Conservation (phyloP, 192 early-diverging fungal genomes). For the Dissophora globulifera region DNA sequence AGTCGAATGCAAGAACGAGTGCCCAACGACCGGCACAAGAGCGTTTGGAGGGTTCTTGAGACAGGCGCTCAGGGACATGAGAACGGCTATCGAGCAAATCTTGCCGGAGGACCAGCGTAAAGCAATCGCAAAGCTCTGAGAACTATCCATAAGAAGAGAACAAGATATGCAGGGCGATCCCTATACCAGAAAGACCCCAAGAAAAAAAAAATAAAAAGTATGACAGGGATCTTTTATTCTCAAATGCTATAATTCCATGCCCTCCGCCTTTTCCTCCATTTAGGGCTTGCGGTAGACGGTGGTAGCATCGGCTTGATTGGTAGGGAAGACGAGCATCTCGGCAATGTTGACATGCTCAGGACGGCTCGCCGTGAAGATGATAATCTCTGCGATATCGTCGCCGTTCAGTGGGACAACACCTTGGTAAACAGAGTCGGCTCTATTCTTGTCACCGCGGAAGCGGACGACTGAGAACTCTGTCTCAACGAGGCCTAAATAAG, state of each 20-base stretch:
- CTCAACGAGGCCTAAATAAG: slow-evolving; percentile 71
- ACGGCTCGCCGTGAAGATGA: slow-evolving; percentile 84
- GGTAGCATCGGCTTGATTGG: slow-evolving; percentile 50
- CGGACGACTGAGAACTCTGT: slow-evolving; percentile 92
- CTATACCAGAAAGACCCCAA: no score
- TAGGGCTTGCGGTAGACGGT: slow-evolving; percentile 44
- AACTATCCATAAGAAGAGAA: no score
- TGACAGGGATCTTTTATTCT: no score
- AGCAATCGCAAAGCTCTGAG: slow-evolving; percentile 30
- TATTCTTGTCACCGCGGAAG: slow-evolving; percentile 74
- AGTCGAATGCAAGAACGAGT: slow-evolving; percentile 75
- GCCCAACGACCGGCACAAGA: slow-evolving; percentile 23
- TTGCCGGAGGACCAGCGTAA: slow-evolving; percentile 48
- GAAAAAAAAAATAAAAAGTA: background rate
- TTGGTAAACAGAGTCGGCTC: slow-evolving; percentile 80
- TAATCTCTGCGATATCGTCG: slow-evolving; percentile 67
- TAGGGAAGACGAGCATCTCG: slow-evolving; percentile 63
- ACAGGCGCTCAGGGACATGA: slow-evolving; percentile 43
- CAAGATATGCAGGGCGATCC: no score
- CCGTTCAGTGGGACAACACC: slow-evolving; percentile 58
- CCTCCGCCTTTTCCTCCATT: no score
- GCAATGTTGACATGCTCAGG: slow-evolving; percentile 82
- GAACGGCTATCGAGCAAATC: slow-evolving; percentile 30
- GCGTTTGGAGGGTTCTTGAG: slow-evolving; percentile 32
- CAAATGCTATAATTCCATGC: no score